These are phyloP conservation scores for Fraxinus ornus DNA, from an alignment of 305 asterid genomes.

Conservation along the genomic window DNA sequence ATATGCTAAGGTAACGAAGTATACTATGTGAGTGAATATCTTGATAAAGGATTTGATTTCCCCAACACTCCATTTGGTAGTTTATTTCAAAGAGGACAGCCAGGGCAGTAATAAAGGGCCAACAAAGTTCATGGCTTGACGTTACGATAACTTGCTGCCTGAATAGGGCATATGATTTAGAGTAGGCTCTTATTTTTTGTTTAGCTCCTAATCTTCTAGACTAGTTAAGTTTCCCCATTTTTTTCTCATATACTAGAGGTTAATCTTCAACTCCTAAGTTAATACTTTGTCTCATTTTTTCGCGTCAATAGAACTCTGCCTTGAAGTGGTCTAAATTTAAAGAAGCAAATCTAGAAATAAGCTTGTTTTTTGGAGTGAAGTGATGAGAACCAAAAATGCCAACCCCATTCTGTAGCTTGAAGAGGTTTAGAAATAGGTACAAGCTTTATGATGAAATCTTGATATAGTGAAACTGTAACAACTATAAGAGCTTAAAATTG, in stretches of 20 bases:
- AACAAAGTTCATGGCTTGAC: neutral
- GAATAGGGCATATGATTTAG: neutral
- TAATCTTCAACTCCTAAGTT: neutral
- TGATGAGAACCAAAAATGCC: slow-evolving; percentile 14
- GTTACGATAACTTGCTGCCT: neutral
- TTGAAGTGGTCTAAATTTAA: neutral
- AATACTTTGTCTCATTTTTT: neutral
- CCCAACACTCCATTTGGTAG: neutral
- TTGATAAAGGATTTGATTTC: neutral
- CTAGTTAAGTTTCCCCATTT: neutral
- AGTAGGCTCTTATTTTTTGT: neutral
- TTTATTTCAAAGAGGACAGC: neutral
- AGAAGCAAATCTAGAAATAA: neutral
- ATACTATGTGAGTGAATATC: neutral
- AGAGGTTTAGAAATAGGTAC: slow-evolving; percentile 15
- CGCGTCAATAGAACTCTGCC: neutral
- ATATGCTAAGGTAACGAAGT: neutral
- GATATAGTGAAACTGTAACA: slow-evolving; percentile 17
- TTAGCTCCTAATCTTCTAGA: neutral
- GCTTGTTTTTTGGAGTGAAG: neutral
- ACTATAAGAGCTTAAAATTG: slow-evolving; percentile 10
- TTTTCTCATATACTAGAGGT: neutral
- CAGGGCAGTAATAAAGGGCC: neutral
- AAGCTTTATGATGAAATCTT: slow-evolving; percentile 11
- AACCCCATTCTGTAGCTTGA: neutral